Evolutionary conservation across 2,329 filamentous ascomycete genomes (phyloP), one percentile per base, ranked within the genome.

Genomic region (Ascochyta lentis): DNA sequence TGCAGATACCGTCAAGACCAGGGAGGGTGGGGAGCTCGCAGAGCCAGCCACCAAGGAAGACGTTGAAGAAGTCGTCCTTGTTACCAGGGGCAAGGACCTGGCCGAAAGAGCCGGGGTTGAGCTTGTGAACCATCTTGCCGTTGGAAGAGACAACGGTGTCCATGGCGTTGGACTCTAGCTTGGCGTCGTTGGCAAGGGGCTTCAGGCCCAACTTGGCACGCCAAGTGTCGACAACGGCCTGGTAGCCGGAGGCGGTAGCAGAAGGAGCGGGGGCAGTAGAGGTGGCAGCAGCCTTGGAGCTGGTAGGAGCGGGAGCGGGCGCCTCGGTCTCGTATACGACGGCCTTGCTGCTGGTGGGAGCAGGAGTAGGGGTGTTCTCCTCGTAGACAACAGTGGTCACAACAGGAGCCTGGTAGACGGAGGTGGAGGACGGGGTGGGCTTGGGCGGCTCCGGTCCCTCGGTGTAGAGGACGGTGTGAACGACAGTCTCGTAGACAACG

Each of bases 31-130:
- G 63, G 19, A 64, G 61, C 63, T 74, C 71, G 69, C 71, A 74
- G 47, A 74, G 69, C 71, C 71, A 74, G 47, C 68, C 71, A 26
- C 71, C 71, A 16, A 72, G 66, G 56, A 71, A 73, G 56, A 71
- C 67, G 49, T 61, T 42, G 54, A 65, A 53, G 61, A 74, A 74
- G 33, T 66, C 58, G 15, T 63, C 55, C 8, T 49, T 48, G 26
- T 60, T 41, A 16, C 67, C 69, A 26, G 68, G 67, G 26, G 69
- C 69, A 23, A 73, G 70, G 31, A 68, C 67, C 63, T 72, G 69
- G 31, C 59, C 69, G 49, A 44, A 61, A 37, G 68, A 63, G 37
- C 69, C 68, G n/a, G 59, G 34, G 67, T 68, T 67, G 42, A 72
- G 69, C 62, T 73, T 52, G 68, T 73, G 71, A 16, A 53, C 42